A percentile compares a stretch with the other conserved stretches of the same genome.
Conservation (phyloP, 768 basidiomycete genomes). For the Suillus plorans region DNA sequence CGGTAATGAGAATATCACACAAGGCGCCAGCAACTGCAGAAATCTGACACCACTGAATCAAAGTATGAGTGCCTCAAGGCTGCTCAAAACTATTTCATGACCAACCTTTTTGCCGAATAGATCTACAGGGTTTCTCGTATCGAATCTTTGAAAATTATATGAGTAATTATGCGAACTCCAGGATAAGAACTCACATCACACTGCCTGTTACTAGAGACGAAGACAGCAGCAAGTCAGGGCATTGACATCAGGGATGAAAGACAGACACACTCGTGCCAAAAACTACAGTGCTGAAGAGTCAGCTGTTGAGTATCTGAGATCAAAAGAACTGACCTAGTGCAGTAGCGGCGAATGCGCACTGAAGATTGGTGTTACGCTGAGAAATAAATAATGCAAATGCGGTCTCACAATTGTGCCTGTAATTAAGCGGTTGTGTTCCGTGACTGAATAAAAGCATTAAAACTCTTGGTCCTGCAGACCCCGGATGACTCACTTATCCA, state of each 20-base stretch:
- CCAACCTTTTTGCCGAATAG: constrained; percentile 9
- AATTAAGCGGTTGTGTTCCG: constrained; percentile 16
- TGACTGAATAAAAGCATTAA: constrained; percentile 15
- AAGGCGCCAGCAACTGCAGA: constrained; percentile 16
- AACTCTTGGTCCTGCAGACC: neutral
- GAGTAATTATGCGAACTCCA: neutral
- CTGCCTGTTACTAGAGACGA: constrained; percentile 9
- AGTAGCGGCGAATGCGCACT: constrained; percentile 10
- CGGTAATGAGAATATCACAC: constrained; percentile 22
- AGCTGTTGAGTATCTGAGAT: neutral
- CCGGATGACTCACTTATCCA: constrained; percentile 23
- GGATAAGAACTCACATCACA: neutral
- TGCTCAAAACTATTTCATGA: neutral
- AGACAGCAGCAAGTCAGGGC: constrained; percentile 2
- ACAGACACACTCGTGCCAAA: constrained; percentile 15
- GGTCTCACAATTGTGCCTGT: constrained; percentile 16
- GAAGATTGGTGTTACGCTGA: constrained; percentile 1
- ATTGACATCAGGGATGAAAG: neutral
- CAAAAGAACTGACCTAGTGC: constrained; percentile 15
- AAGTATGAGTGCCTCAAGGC: neutral
- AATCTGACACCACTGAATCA: constrained; percentile 10
- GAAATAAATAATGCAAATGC: neutral
- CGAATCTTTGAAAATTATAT: constrained; percentile 9
- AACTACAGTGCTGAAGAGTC: constrained; percentile 5
- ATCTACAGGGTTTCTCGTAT: constrained; percentile 6